Conservation (phyloP, 1,139 yeast species). For the Tardiomyces depauwii region DNA sequence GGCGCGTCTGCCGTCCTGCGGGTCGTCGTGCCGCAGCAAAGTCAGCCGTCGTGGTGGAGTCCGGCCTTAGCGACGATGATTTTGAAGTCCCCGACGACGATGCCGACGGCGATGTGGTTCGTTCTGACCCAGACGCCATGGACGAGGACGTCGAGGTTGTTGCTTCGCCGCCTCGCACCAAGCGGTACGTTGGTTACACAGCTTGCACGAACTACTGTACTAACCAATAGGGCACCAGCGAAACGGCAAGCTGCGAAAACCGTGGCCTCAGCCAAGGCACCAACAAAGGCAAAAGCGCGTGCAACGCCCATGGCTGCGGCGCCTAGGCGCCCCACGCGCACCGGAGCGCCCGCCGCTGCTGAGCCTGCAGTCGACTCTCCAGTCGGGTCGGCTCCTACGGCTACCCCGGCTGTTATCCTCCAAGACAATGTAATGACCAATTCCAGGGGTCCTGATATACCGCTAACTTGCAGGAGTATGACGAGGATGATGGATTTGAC, state of each 20-base stretch:
- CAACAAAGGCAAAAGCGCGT: neutral
- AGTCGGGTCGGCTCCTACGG: neutral
- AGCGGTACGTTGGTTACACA: neutral
- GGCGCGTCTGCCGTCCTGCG: neutral
- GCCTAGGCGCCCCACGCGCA: neutral
- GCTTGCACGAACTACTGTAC: neutral
- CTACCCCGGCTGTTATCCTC: neutral
- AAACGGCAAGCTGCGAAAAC: neutral
- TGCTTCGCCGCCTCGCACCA: neutral
- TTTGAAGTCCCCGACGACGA: slow-evolving; percentile 3
- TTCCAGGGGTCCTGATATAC: too few relatives aligned
- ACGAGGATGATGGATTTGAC: slow-evolving; percentile 10
- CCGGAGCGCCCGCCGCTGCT: neutral
- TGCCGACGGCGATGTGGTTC: slow-evolving; percentile 3
- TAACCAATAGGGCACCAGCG: neutral
- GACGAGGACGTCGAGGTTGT: neutral
- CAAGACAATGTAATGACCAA: neutral
- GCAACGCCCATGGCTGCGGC: neutral
- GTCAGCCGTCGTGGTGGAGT: slow-evolving; percentile 2
- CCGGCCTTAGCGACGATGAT: slow-evolving; percentile 2
- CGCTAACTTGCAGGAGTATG: slow-evolving; percentile 4
- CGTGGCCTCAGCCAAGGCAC: too few relatives aligned
- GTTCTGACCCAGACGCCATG: neutral
- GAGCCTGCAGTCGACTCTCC: neutral
- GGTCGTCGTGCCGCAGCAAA: neutral